Base-by-base conservation (phyloP, 2,329 filamentous ascomycete species). In the Ascochyta rabiei region DNA sequence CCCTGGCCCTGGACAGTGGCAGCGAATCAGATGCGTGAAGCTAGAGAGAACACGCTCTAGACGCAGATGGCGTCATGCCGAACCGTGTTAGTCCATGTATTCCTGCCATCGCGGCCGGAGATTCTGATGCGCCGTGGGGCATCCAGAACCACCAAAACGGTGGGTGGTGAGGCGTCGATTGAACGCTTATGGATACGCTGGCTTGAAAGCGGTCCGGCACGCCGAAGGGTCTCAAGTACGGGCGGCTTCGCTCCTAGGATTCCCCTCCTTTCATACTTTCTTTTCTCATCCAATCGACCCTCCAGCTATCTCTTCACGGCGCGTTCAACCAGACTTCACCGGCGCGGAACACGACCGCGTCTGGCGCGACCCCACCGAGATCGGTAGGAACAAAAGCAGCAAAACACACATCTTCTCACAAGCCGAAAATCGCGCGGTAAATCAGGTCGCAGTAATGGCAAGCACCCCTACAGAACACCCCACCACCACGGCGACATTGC, bases 71-170 rank as follows among this genome's bases (percentile, higher is more conserved):
- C 61, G 61, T 61, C 56, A 66, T 58, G 54, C 37, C 64, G 64
- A 62, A 60, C 59, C 58, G 63, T 57, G 56, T 38, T 67, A 67
- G 64, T 63, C 57, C 59, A 67, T 66, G 44, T 67, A 55, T 64
- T 48, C 53, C 63, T 67, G 59, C 61, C 55, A 67, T 67, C 64
- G 64, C 58, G 56, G 48, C 43, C 58, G 56, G 54, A 46, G 48
- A 38, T 54, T 56, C 46, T 51, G 47, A 53, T 47, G 39, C 46
- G 31, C 52, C 52, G 46, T 49, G 51, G 51, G 51, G 51, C 51
- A 31, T 41, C 28, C 35, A 42, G 35, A 41, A 28, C 48, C 50
- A 52, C 60, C 57, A 47, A 62, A 59, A 55, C 48, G 55, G 63
- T 46, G 44, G 53, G 41, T 65, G 59, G 60, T 67, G 64, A 66